Evolutionary conservation across 345 rosid genomes (phyloP).

Genomic region (Bretschneidera sinensis): DNA sequence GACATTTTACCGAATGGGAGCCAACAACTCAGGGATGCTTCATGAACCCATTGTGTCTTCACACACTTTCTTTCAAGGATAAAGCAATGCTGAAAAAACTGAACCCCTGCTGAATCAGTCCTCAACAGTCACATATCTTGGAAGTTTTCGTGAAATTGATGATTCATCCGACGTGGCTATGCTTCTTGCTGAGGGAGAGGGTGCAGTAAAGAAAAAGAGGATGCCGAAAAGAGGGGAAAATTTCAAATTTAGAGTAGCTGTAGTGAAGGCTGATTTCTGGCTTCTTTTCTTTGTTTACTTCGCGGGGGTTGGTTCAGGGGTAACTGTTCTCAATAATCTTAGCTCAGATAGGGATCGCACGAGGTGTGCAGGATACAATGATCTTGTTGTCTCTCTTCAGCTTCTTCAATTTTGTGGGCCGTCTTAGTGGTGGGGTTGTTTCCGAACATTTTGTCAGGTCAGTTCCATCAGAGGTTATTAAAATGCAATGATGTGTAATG

Average conservation of each 20-base stretch:
- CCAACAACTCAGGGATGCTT: slow-evolving; percentile 17
- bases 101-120: slow-evolving; percentile 47
- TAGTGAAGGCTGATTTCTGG: slow-evolving; percentile 79
- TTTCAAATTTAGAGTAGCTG: slow-evolving; percentile 54
- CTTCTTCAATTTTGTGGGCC: slow-evolving; percentile 65
- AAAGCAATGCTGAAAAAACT: slow-evolving; percentile 29
- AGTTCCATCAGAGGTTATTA: slow-evolving; percentile 1
- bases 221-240: slow-evolving; percentile 72
- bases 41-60: slow-evolving; percentile 18
- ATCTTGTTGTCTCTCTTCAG: slow-evolving; percentile 57
- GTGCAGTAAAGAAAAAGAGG: slow-evolving; percentile 63
- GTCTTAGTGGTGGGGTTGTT: slow-evolving; percentile 55
- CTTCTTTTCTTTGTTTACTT: slow-evolving; percentile 64
- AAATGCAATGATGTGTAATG: neutral
- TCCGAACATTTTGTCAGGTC: slow-evolving; percentile 72
- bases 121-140: slow-evolving; percentile 25
- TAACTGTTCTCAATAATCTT: slow-evolving; percentile 68
- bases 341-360: slow-evolving; percentile 69
- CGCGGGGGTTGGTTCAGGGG: slow-evolving; percentile 64
- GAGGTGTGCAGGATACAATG: slow-evolving; percentile 47
- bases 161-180: slow-evolving; percentile 46
- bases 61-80: slow-evolving; percentile 23
- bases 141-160: slow-evolving; percentile 33
- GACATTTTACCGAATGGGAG: slow-evolving; percentile 36
- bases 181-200: slow-evolving; percentile 71